phyloP scores from a whole-genome alignment of 768 basidiomycete species.

The Sporobolomyces phaffii region DNA sequence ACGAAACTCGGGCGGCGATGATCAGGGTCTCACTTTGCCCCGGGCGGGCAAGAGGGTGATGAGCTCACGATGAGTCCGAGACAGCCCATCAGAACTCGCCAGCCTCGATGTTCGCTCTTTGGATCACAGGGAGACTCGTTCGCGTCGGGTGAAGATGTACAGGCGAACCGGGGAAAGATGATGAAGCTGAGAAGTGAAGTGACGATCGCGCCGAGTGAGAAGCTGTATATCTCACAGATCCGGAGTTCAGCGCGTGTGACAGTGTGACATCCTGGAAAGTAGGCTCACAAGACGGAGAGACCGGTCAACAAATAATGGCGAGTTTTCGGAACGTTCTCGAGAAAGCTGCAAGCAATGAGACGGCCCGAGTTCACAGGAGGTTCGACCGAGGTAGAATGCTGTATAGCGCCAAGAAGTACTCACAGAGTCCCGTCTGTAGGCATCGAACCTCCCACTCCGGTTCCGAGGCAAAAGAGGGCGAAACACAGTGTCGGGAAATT shows the following conservation, averaged over 20 bases:
- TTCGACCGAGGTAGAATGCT: too few species aligned
- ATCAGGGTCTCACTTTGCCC: too few species aligned
- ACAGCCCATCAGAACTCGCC: conserved; percentile 73
- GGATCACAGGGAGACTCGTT: conserved; percentile 57
- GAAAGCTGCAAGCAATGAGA: conserved; percentile 47
- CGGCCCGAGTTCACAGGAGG: not conserved
- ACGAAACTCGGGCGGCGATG: too few species aligned
- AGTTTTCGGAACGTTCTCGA: conserved; percentile 87
- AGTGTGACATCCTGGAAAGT: too few species aligned
- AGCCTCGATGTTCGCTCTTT: conserved; percentile 68
- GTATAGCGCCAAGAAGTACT: conserved; percentile 23
- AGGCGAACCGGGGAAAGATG: conserved; percentile 62
- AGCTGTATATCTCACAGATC: too few species aligned
- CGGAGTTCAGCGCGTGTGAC: too few species aligned
- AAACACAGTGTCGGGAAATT: conserved; percentile 66
- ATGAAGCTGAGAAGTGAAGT: conserved; percentile 71
- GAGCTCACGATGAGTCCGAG: conserved; percentile 80
- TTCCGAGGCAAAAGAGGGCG: conserved; percentile 78
- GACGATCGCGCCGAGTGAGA: conserved; percentile 84
- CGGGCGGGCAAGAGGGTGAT: too few species aligned
- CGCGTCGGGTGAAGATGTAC: conserved; percentile 27
- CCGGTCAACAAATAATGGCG: conserved; percentile 88
- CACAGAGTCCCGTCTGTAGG: conserved; percentile 81
- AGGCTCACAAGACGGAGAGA: conserved; percentile 69
- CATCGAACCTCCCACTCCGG: conserved; percentile 80